Conservation (phyloP, 164 flowering plant genomes). For the Piper longum region DNA sequence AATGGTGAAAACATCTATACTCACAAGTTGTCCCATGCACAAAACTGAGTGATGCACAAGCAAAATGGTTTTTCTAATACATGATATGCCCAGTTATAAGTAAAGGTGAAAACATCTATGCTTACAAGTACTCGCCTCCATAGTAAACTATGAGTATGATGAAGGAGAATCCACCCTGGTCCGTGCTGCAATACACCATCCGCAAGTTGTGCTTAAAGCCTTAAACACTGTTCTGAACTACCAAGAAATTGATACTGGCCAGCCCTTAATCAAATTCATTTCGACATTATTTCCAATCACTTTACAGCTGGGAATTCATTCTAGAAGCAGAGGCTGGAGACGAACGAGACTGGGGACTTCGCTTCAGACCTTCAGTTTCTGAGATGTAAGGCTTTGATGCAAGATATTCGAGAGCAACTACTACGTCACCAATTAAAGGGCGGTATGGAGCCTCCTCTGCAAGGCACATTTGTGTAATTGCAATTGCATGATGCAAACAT, state of each 20-base stretch:
- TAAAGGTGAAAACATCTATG: neutral
- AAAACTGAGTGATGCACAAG: no score
- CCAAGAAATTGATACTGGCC: neutral
- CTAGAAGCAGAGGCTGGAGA: constrained; percentile 6
- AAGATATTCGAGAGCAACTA: constrained; percentile 73
- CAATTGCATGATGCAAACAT: constrained; percentile 54
- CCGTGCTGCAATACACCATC: neutral
- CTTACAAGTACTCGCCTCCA: neutral
- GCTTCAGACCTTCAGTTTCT: constrained; percentile 5
- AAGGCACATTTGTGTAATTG: constrained; percentile 80
- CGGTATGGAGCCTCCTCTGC: constrained; percentile 67
- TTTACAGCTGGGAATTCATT: neutral
- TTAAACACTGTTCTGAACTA: neutral
- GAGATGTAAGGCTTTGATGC: constrained; percentile 36
- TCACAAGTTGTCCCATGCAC: no score
- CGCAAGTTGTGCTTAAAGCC: neutral
- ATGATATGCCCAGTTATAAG: neutral
- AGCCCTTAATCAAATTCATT: no score
- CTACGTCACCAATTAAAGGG: constrained; percentile 59
- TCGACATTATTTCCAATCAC: neutral
- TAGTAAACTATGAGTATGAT: neutral
- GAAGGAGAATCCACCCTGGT: neutral
- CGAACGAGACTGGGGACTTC: constrained; percentile 6
- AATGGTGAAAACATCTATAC: no score
- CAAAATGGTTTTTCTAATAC: no score